phyloP scores from a whole-genome alignment of 2,329 filamentous ascomycete genomes.

The Paecilomyces sp. region DNA sequence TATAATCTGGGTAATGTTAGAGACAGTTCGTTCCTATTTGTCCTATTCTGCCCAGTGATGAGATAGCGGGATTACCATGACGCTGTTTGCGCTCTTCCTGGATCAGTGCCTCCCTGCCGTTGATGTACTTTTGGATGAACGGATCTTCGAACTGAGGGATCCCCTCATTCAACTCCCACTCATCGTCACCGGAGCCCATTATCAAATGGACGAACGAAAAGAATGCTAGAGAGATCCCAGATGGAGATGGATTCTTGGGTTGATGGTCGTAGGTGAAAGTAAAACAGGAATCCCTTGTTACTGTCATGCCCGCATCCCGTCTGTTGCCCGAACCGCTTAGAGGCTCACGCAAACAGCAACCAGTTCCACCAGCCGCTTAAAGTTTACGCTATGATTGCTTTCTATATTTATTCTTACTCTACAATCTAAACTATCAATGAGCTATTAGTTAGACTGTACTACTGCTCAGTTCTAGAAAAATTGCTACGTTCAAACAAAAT shows the following conservation, averaged over 20 bases:
- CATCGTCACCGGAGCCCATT: conserved; percentile 6
- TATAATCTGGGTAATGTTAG: conserved; percentile 14
- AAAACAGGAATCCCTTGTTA: not conserved
- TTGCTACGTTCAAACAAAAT: too few species aligned
- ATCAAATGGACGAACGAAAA: not conserved
- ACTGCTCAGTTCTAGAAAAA: too few species aligned
- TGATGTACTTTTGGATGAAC: conserved; percentile 75
- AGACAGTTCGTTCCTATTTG: not conserved
- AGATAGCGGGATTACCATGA: conserved; percentile 54
- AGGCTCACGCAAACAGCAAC: not conserved
- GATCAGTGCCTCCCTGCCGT: conserved; percentile 68
- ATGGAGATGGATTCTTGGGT: not conserved
- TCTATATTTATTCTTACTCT: not conserved
- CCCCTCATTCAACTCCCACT: conserved; percentile 35
- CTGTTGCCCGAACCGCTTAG: not conserved
- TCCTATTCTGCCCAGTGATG: not conserved
- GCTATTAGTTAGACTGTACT: too few species aligned
- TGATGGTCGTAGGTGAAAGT: not conserved
- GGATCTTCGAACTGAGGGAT: conserved; percentile 53
- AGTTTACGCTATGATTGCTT: not conserved
- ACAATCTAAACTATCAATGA: too few species aligned
- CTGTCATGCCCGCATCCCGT: not conserved
- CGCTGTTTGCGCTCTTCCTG: conserved; percentile 73
- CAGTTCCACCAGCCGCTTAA: not conserved
- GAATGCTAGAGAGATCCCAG: not conserved